phyloP scores from a whole-genome alignment of 768 basidiomycete species.

The Mycena floridula region DNA sequence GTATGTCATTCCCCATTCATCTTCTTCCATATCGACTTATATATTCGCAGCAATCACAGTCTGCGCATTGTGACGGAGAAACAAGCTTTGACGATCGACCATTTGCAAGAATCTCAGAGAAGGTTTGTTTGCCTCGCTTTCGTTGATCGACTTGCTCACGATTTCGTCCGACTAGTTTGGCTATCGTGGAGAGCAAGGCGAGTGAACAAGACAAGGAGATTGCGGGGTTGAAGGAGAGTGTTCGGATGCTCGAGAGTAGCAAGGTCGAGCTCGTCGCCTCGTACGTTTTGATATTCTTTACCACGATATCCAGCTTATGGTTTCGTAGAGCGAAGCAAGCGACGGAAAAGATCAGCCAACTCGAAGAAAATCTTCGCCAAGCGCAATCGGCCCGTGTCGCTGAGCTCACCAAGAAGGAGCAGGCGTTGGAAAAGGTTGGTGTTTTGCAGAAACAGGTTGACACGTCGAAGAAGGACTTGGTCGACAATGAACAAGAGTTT shows the following conservation, averaged over 20 bases:
- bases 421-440: constrained; percentile 2
- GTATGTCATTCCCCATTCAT: no score
- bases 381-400: no score
- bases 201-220: background rate
- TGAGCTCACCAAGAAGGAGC: background rate
- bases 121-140: background rate
- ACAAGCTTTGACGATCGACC: background rate
- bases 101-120: background rate
- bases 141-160: no score
- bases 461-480: constrained; percentile 12
- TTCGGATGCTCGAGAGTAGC: background rate
- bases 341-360: background rate
- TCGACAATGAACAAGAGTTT: constrained; percentile 20
- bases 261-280: background rate
- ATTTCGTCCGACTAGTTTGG: no score
- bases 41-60: background rate
- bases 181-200: background rate
- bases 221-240: background rate
- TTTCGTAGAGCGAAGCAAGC: background rate
- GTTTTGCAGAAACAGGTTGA: constrained; percentile 10
- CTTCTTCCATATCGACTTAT: no score
- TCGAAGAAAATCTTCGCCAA: background rate
- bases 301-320: background rate
- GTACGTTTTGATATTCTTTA: background rate
- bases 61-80: background rate